Conservation (phyloP, 192 early-diverging fungal species). For the Coemansia pectinata region DNA sequence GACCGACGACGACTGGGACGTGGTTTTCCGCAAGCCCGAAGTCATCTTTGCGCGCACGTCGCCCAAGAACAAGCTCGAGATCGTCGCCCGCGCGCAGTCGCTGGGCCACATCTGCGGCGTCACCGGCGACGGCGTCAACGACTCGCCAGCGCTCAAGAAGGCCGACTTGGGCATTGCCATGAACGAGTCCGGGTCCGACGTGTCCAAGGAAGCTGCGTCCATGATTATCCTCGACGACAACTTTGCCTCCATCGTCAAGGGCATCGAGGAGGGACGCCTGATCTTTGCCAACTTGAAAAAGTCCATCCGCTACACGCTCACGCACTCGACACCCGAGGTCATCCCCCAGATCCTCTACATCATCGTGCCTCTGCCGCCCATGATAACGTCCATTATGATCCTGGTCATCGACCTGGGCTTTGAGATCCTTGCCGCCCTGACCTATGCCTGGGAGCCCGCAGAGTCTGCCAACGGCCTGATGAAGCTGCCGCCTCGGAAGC, state of each 20-base stretch:
- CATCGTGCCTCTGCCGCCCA: conserved; percentile 81
- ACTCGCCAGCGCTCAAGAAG: conserved; percentile 95
- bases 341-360: conserved; percentile 84
- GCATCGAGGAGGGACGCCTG: conserved; percentile 92
- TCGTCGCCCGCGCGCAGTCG: conserved; percentile 88
- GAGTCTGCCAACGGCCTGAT: conserved; percentile 78
- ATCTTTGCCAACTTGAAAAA: conserved; percentile 97
- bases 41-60: conserved; percentile 97
- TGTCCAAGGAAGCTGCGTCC: conserved; percentile 93
- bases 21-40: conserved; percentile 91
- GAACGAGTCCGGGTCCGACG: conserved; percentile 93
- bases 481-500: conserved; percentile 87
- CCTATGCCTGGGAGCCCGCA: conserved; percentile 90
- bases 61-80: conserved; percentile 96
- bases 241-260: conserved; percentile 91
- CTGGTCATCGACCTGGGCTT: conserved; percentile 93
- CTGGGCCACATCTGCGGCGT: conserved; percentile 97
- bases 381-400: conserved; percentile 82
- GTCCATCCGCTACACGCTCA: conserved; percentile 87
- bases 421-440: conserved; percentile 83
- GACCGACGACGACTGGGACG: conserved; percentile 86
- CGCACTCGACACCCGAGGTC: conserved; percentile 92
- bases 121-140: conserved; percentile 97
- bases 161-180: conserved; percentile 98
- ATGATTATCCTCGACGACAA: conserved; percentile 99